phyloP scores from a whole-genome alignment of 2,329 filamentous ascomycete genomes.

The Penicillium sp. region DNA sequence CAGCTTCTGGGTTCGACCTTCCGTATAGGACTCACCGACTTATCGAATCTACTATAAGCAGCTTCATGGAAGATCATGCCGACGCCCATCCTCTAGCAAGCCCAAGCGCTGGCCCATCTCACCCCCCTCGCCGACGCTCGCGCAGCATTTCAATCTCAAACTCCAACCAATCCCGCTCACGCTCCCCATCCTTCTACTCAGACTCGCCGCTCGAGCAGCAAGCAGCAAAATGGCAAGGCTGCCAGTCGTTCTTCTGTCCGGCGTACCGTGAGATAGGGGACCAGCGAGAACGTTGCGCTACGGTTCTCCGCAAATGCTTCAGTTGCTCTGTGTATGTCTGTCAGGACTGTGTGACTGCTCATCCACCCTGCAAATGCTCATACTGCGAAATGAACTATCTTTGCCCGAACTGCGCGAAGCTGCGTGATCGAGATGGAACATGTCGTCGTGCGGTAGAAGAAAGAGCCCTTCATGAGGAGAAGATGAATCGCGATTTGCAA shows the following conservation, averaged over 20 bases:
- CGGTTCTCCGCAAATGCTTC: slow-evolving; percentile 50
- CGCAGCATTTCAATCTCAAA: slow-evolving; percentile 45
- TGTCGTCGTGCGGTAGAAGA: slow-evolving; percentile 47
- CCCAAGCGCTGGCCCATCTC: slow-evolving; percentile 23
- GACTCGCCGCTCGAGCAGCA: slow-evolving; percentile 42
- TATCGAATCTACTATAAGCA: slow-evolving; percentile 39
- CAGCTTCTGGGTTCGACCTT: slow-evolving; percentile 32
- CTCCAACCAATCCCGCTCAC: slow-evolving; percentile 46
- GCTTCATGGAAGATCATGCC: slow-evolving; percentile 40
- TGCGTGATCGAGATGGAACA: slow-evolving; percentile 44
- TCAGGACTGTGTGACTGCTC: slow-evolving; percentile 46
- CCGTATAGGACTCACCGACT: slow-evolving; percentile 37
- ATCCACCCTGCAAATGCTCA: slow-evolving; percentile 51
- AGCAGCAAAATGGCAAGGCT: slow-evolving; percentile 48
- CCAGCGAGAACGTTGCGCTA: slow-evolving; percentile 51
- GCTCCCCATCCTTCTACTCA: slow-evolving; percentile 46
- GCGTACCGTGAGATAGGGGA: slow-evolving; percentile 49
- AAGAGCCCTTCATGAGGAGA: slow-evolving; percentile 42
- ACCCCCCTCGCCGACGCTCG: slow-evolving; percentile 34
- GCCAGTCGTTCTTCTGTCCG: slow-evolving; percentile 55
- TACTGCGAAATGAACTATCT: slow-evolving; percentile 50
- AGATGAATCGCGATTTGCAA: slow-evolving; percentile 48
- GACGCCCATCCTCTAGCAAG: slow-evolving; percentile 27
- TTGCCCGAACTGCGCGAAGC: slow-evolving; percentile 49
- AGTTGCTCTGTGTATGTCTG: slow-evolving; percentile 53